Percentiles rank a stretch among this genome's conserved stretches.
phyloP scores from a whole-genome alignment of 2,329 filamentous ascomycete species.

The Metarhizium rileyi region DNA sequence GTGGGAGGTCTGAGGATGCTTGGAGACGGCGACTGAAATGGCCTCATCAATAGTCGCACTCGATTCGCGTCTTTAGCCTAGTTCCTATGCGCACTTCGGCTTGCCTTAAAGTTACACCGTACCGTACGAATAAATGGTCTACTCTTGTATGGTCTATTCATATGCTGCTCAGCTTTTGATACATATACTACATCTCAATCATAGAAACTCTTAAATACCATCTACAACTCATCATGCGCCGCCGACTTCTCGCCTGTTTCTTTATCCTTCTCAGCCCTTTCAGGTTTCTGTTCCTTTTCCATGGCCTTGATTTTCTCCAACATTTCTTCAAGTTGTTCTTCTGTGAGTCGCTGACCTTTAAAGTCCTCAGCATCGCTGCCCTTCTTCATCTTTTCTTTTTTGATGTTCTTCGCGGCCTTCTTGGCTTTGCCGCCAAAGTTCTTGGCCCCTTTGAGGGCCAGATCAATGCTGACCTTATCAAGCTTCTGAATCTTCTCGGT shows the following conservation, averaged over 20 bases:
- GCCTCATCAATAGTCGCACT: too few species aligned
- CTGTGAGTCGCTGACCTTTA: constrained; percentile 28
- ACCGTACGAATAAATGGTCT: too few species aligned
- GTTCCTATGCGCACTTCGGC: too few species aligned
- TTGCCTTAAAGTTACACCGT: too few species aligned
- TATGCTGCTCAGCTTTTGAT: constrained; percentile 1
- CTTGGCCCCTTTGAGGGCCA: constrained; percentile 60
- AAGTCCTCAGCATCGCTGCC: constrained; percentile 25
- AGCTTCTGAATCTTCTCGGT: constrained; percentile 59
- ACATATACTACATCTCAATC: constrained; percentile 3
- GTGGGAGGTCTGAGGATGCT: too few species aligned
- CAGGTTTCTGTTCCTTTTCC: constrained; percentile 18
- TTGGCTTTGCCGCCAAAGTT: constrained; percentile 30
- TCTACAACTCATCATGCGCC: constrained; percentile 27
- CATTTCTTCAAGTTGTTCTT: constrained; percentile 34
- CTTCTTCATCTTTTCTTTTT: constrained; percentile 27
- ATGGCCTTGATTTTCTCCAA: constrained; percentile 24
- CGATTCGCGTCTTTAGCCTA: too few species aligned
- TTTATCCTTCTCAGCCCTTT: constrained; percentile 16
- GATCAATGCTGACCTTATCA: constrained; percentile 57
- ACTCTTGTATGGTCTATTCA: constrained; percentile 2
- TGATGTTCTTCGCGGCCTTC: constrained; percentile 25
- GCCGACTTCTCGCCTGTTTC: constrained; percentile 15
- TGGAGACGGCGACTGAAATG: too few species aligned
- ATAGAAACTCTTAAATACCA: not conserved